Evolutionary conservation across 2,329 filamentous ascomycete species (phyloP), one percentile per base, ranked within the genome.

Genomic region (Leptographium flavum): DNA sequence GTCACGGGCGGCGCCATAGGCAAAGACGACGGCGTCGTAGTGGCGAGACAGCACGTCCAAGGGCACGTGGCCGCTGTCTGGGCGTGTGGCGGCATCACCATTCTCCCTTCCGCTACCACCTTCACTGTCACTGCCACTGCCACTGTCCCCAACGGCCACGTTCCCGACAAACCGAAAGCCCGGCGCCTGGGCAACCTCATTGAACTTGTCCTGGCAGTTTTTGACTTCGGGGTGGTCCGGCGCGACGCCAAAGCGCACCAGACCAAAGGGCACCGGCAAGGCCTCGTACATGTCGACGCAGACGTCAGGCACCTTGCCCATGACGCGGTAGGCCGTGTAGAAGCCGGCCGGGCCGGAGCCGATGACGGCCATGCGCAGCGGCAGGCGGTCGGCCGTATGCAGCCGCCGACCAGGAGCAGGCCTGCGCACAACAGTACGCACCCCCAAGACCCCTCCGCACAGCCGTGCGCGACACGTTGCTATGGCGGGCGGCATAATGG

Each of bases 211-310:
- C 67, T 94, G 81, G 60, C 90, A 96, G 59, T 95, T 96, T 87
- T 98, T 98, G 53, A 98, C 92, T 66, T 98, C 90, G 1, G 92
- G 90, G 63, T 98, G 92, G 60, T 98, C 92, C 5, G 92, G 92
- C n/a, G 92, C 93, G 47, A 98, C 92, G 9, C 92, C 92, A 58
- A 92, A 94, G 45, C 92, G 74, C 42, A 94, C 88, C 45, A 98
- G 72, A 1, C 92, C 92, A 58, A 86, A 98, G 0, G 92, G 92
- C 4, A 94, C 87, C 0, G 92, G 92, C 33, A 96, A 66, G 25
- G 86, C 79, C 64, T 98, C 92, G 58, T 94, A 98, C 90, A 98
- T 96, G 63, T 96, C 90, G 21, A 98, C 74, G 42, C 75, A 72
- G 0, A 81, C 79, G 58, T 80, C 27, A 8, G 27, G 68, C 21